A percentile compares a stretch with the other conserved stretches of the same genome.
Conservation (phyloP, 352 stramenopile species). For the Pythium graminicola region DNA sequence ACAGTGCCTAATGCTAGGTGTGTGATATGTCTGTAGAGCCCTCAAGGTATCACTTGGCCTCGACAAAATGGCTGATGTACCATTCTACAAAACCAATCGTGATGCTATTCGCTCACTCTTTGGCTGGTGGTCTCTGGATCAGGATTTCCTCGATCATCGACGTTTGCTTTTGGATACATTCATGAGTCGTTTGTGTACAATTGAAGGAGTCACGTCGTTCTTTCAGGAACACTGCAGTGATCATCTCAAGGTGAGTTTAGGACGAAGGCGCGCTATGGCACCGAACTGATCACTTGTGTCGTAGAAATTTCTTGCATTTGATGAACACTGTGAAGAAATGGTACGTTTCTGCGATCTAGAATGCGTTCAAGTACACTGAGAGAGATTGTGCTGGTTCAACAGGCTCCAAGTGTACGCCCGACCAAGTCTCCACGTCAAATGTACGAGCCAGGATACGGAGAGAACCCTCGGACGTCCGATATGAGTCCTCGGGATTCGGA, state of each 20-base stretch:
- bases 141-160: conserved; percentile 54
- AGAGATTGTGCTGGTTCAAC: too few relatives aligned
- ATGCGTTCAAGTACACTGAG: not conserved
- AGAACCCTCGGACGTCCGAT: conserved; percentile 19
- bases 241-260: conserved; percentile 34
- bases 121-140: conserved; percentile 38
- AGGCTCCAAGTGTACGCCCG: too few relatives aligned
- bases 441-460: not conserved
- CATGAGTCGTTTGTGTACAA: conserved; percentile 35
- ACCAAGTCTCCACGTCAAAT: conserved; percentile 12
- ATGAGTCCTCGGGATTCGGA: conserved; percentile 24
- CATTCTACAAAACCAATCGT: conserved; percentile 48
- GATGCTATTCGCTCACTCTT: conserved; percentile 44
- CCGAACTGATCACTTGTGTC: too few relatives aligned
- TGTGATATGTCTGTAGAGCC: conserved; percentile 8
- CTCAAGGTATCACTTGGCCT: conserved; percentile 39
- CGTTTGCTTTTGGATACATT: conserved; percentile 52
- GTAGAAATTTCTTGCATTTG: conserved; percentile 54
- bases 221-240: conserved; percentile 45
- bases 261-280: too few relatives aligned
- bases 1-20: not conserved
- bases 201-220: conserved; percentile 40
- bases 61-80: conserved; percentile 36
- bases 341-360: conserved; percentile 23
- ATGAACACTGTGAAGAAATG: conserved; percentile 51